phyloP scores from a whole-genome alignment of 176 grass and related monocot species.

The Oryza officinalis region DNA sequence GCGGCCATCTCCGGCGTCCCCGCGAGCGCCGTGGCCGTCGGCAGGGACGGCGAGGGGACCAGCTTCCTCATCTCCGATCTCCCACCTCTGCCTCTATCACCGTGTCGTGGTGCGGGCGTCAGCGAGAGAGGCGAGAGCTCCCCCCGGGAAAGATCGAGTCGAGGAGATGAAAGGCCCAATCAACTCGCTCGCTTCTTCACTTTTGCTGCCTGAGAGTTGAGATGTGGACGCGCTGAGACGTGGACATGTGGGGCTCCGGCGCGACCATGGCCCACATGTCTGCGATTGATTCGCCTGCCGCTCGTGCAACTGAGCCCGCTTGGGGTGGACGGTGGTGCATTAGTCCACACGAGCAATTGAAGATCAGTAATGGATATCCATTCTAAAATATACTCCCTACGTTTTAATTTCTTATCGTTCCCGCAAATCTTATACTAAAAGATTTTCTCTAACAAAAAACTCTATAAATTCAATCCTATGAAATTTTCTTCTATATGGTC shows the following conservation, averaged over 20 bases:
- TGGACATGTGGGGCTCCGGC: not conserved
- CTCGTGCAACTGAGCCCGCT: too few relatives aligned
- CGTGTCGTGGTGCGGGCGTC: too few relatives aligned
- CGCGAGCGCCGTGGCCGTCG: not conserved
- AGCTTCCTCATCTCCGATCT: slow-evolving; percentile 37
- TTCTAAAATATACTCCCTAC: too few relatives aligned
- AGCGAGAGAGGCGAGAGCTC: too few relatives aligned
- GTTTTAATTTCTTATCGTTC: too few relatives aligned
- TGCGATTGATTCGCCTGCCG: not conserved
- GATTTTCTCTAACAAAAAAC: too few relatives aligned
- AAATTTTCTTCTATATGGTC: too few relatives aligned
- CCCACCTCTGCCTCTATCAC: not conserved
- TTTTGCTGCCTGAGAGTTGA: not conserved
- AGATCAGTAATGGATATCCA: too few relatives aligned
- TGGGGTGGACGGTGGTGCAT: too few relatives aligned
- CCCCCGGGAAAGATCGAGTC: not conserved
- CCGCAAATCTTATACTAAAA: too few relatives aligned
- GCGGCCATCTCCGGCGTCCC: not conserved
- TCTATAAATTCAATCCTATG: too few relatives aligned
- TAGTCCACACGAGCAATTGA: too few relatives aligned
- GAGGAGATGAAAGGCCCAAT: not conserved
- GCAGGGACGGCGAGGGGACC: not conserved
- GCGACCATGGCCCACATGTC: not conserved
- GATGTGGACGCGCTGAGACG: not conserved
- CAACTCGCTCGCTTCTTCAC: not conserved